Percentiles rank a stretch among this genome's conserved stretches.
phyloP scores from a whole-genome alignment of 768 basidiomycete genomes.

The Termitomyces sp. region DNA sequence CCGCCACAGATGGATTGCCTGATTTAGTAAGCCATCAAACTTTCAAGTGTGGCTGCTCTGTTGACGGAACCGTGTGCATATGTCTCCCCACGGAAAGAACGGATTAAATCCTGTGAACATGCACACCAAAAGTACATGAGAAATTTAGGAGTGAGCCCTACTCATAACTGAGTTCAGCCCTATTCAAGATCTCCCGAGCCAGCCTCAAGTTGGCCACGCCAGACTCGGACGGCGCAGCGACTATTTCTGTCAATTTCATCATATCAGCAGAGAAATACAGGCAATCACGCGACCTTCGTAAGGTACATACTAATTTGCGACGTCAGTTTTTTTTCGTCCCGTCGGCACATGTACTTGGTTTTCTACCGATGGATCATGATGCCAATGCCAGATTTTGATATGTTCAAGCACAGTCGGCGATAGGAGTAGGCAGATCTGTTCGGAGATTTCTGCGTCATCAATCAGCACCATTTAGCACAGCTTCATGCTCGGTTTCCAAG shows the following conservation, averaged over 20 bases:
- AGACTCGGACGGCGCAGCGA: not conserved
- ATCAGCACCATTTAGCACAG: not conserved
- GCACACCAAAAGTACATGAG: not conserved
- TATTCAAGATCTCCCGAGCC: not conserved
- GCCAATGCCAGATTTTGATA: not conserved
- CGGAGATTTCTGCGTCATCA: not conserved
- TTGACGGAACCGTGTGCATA: not conserved
- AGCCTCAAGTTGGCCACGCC: too few relatives aligned
- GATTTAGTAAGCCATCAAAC: slow-evolving; percentile 1
- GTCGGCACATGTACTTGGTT: not conserved
- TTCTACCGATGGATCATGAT: not conserved
- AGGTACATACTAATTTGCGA: not conserved
- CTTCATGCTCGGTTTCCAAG: not conserved
- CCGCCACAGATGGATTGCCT: slow-evolving; percentile 5
- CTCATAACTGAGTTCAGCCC: not conserved
- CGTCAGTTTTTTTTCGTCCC: not conserved
- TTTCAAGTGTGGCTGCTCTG: slow-evolving; percentile 5
- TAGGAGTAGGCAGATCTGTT: not conserved
- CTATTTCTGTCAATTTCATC: not conserved
- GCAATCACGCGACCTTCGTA: not conserved
- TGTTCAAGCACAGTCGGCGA: not conserved
- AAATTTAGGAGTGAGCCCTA: not conserved
- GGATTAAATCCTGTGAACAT: not conserved
- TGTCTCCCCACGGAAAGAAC: not conserved
- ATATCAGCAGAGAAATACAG: too few relatives aligned